phyloP scores from a whole-genome alignment of 371 early-diverging fungal genomes.

The Apophysomyces trapeziformis region DNA sequence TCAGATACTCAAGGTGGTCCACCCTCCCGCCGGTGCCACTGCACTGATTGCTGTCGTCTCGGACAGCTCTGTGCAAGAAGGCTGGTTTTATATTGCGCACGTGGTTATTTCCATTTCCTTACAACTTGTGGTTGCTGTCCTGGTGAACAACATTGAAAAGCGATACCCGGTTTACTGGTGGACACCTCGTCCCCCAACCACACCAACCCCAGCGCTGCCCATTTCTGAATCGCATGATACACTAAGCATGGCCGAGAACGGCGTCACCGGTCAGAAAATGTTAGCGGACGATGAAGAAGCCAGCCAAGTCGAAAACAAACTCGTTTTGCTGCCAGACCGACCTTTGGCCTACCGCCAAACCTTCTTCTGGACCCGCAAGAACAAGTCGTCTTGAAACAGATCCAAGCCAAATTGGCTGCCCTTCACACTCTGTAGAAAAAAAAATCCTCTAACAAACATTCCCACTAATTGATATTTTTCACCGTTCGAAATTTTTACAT shows the following conservation, averaged over 20 bases:
- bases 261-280: neutral
- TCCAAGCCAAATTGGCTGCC: neutral
- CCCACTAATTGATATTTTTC: too few relatives aligned
- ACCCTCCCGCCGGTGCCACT: slow-evolving; percentile 79
- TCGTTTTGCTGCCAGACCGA: neutral
- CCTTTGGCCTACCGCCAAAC: neutral
- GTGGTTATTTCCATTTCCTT: slow-evolving; percentile 55
- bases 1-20: slow-evolving; percentile 72
- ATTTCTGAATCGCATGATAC: too few relatives aligned
- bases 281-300: neutral
- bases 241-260: neutral
- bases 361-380: neutral
- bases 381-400: neutral
- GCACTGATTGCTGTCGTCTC: slow-evolving; percentile 67
- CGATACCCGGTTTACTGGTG: slow-evolving; percentile 77
- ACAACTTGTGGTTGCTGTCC: slow-evolving; percentile 62
- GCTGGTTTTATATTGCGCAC: slow-evolving; percentile 66
- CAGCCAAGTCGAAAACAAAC: too few relatives aligned
- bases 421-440: too few relatives aligned
- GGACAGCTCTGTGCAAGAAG: slow-evolving; percentile 44
- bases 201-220: neutral
- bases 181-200: slow-evolving; percentile 23
- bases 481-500: too few relatives aligned
- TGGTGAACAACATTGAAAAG: slow-evolving; percentile 71
- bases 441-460: too few relatives aligned